Evolutionary conservation across 345 rosid genomes (phyloP).

Genomic region (Dipteronia dyeriana): DNA sequence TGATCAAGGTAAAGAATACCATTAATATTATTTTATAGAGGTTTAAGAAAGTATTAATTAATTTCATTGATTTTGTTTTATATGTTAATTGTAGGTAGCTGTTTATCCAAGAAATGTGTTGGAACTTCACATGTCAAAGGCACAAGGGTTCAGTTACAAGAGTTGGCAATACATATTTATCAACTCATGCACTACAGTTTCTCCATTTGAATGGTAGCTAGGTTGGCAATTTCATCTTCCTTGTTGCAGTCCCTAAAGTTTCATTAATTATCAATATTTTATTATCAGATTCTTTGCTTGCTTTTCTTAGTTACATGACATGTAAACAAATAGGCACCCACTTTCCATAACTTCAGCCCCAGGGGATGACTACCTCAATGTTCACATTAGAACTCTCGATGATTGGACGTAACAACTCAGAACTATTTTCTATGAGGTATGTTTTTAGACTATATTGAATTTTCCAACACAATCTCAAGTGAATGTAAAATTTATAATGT

Average conservation of each 20-base stretch:
- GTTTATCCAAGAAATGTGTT: conserved; percentile 71
- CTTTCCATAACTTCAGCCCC: conserved; percentile 80
- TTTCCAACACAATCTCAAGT: no score
- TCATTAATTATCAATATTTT: no score
- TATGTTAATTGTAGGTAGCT: conserved; percentile 38
- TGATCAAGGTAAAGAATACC: no score
- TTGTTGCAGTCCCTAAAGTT: no score
- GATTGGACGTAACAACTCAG: conserved; percentile 34
- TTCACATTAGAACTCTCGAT: conserved; percentile 54
- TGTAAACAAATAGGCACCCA: conserved; percentile 57
- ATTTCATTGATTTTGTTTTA: no score
- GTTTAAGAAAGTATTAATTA: no score
- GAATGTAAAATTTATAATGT: no score
- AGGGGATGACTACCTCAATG: conserved; percentile 65
- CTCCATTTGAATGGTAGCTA: conserved; percentile 73
- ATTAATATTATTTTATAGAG: no score
- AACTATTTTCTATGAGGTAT: conserved; percentile 61
- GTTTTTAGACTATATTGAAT: background rate
- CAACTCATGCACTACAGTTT: conserved; percentile 70
- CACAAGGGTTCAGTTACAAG: conserved; percentile 66
- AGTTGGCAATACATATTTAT: conserved; percentile 80
- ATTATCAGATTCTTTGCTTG: no score
- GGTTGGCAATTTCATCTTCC: no score
- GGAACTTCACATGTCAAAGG: conserved; percentile 64
- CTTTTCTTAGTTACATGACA: no score